Percentiles rank a stretch among this genome's conserved stretches.
Evolutionary conservation across 306 rosid genomes (phyloP).

Genomic region (Lathyrus oleraceus): DNA sequence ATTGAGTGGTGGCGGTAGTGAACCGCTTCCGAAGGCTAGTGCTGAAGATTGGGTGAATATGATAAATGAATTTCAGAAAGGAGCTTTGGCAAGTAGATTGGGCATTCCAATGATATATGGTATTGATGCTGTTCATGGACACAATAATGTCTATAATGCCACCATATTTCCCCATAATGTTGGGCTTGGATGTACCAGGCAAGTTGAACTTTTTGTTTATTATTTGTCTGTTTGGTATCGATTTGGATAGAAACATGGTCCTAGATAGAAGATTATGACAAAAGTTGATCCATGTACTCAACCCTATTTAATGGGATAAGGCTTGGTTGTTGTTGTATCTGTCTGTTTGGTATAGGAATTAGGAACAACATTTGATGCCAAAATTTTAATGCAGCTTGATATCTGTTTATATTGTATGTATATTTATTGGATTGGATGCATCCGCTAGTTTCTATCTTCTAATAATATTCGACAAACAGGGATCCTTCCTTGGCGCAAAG

Average conservation of each 20-base stretch:
- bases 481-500: constrained; percentile 64
- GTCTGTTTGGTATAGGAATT: background rate
- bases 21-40: constrained; percentile 82
- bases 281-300: too few species aligned
- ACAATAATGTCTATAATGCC: constrained; percentile 90
- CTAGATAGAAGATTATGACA: too few species aligned
- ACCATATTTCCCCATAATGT: constrained; percentile 94
- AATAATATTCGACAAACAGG: constrained; percentile 46
- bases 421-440: constrained; percentile 6
- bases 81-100: constrained; percentile 72
- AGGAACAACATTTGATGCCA: background rate
- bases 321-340: background rate
- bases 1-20: constrained; percentile 94
- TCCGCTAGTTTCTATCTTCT: constrained; percentile 32
- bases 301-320: too few species aligned
- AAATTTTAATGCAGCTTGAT: background rate
- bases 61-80: constrained; percentile 86
- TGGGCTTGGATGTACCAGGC: constrained; percentile 97
- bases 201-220: constrained; percentile 39
- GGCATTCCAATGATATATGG: constrained; percentile 97
- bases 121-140: constrained; percentile 98
- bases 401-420: background rate
- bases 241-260: too few species aligned
- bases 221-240: background rate
- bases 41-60: constrained; percentile 91